phyloP scores from a whole-genome alignment of 2,329 filamentous ascomycete genomes.

The Rhynchosporium graminicola region DNA sequence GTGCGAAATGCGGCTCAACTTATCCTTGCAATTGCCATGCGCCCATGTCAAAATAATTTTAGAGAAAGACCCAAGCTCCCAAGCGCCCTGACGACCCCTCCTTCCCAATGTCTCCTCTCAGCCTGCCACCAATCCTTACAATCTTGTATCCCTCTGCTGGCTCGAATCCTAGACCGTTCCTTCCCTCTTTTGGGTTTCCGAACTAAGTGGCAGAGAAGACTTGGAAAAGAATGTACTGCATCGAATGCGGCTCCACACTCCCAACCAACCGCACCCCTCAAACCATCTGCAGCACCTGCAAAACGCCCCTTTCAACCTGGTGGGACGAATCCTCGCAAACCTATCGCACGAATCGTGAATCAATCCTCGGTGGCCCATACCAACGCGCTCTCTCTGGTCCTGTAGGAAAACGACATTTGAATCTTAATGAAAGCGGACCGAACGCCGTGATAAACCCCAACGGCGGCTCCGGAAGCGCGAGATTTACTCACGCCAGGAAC shows the following conservation, averaged over 20 bases:
- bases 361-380: constrained; percentile 29
- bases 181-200: too few relatives aligned
- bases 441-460: neutral
- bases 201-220: too few relatives aligned
- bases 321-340: constrained; percentile 39
- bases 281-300: constrained; percentile 40
- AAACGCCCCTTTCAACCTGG: constrained; percentile 38
- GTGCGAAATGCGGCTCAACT: too few relatives aligned
- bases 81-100: too few relatives aligned
- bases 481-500: too few relatives aligned
- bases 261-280: constrained; percentile 32
- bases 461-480: neutral
- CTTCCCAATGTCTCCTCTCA: neutral
- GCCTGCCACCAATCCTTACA: too few relatives aligned
- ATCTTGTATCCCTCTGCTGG: too few relatives aligned
- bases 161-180: too few relatives aligned
- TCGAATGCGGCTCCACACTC: constrained; percentile 37
- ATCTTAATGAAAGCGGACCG: constrained; percentile 17
- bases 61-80: too few relatives aligned
- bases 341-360: constrained; percentile 38
- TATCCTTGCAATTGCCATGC: too few relatives aligned
- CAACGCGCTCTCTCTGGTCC: neutral
- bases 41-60: too few relatives aligned
- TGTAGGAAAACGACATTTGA: neutral
- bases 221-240: constrained; percentile 32